These are phyloP conservation scores for Cladophialophora chaetospira DNA, from an alignment of 2,329 filamentous ascomycete genomes.

Conservation along the genomic window DNA sequence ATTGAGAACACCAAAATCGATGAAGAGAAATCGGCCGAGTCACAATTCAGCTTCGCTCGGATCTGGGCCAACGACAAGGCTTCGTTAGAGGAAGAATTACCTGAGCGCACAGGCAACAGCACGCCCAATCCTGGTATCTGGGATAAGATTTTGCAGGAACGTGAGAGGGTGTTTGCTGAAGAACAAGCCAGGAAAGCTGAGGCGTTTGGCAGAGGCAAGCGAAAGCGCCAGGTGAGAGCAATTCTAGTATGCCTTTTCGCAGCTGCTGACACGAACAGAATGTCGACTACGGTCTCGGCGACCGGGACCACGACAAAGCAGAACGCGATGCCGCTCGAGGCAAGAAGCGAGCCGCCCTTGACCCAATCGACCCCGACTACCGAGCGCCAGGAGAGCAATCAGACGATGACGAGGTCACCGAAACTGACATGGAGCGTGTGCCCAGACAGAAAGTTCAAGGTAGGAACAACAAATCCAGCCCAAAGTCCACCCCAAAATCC, in stretches of 20 bases:
- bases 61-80: conserved; percentile 87
- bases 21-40: conserved; percentile 68
- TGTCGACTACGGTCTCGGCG: conserved; percentile 30
- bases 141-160: conserved; percentile 84
- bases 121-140: conserved; percentile 64
- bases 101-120: conserved; percentile 56
- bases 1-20: conserved; percentile 70
- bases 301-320: conserved; percentile 11
- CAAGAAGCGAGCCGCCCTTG: conserved; percentile 1
- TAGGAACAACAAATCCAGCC: conserved; percentile 15
- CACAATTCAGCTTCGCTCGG: conserved; percentile 83
- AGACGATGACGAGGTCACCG: conserved; percentile 40
- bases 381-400: conserved; percentile 54
- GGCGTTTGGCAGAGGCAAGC: conserved; percentile 81
- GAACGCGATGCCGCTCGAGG: not conserved
- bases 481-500: too few relatives aligned
- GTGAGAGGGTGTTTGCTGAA: conserved; percentile 75
- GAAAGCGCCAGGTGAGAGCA: conserved; percentile 61
- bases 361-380: conserved; percentile 33
- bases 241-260: not conserved
- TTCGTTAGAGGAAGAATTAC: conserved; percentile 64
- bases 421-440: conserved; percentile 31
- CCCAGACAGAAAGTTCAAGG: conserved; percentile 23
- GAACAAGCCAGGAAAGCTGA: conserved; percentile 70
- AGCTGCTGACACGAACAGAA: conserved; percentile 24